Percentiles rank a stretch among this genome's conserved stretches.
Evolutionary conservation across 2,329 filamentous ascomycete genomes (phyloP).

Genomic region (Xylariaceae sp.): DNA sequence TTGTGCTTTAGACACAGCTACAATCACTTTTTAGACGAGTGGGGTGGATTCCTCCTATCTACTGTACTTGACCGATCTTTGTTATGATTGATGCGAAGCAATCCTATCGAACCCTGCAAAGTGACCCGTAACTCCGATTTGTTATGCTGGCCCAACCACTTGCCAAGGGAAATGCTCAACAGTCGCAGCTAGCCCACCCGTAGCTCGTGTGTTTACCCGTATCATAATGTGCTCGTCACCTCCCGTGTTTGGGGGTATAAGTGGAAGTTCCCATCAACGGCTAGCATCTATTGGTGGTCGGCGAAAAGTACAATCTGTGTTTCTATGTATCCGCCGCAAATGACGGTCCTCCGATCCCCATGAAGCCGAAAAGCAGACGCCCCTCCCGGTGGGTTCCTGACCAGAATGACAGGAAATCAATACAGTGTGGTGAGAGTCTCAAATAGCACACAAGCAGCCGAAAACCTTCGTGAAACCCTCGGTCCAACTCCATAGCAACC

Average conservation of each 20-base stretch:
- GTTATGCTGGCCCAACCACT: too few relatives aligned
- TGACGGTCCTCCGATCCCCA: constrained; percentile 6
- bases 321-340: constrained; percentile 5
- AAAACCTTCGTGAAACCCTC: background rate
- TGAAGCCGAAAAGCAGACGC: background rate
- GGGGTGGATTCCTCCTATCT: background rate
- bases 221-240: background rate
- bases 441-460: constrained; percentile 8
- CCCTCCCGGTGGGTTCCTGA: background rate
- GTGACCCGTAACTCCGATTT: background rate
- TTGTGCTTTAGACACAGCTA: too few relatives aligned
- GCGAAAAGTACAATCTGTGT: constrained; percentile 15
- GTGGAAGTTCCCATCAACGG: background rate
- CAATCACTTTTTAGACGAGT: too few relatives aligned
- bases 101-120: background rate
- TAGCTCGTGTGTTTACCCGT: too few relatives aligned
- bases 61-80: background rate
- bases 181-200: too few relatives aligned
- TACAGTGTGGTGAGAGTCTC: background rate
- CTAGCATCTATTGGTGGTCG: constrained; percentile 4
- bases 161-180: too few relatives aligned
- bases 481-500: background rate
- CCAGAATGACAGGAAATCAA: background rate
- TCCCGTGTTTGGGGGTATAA: background rate
- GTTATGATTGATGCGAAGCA: background rate